These are phyloP conservation scores for Phytopythium delawarense DNA, from an alignment of 352 stramenopile species.

Conservation along the genomic window DNA sequence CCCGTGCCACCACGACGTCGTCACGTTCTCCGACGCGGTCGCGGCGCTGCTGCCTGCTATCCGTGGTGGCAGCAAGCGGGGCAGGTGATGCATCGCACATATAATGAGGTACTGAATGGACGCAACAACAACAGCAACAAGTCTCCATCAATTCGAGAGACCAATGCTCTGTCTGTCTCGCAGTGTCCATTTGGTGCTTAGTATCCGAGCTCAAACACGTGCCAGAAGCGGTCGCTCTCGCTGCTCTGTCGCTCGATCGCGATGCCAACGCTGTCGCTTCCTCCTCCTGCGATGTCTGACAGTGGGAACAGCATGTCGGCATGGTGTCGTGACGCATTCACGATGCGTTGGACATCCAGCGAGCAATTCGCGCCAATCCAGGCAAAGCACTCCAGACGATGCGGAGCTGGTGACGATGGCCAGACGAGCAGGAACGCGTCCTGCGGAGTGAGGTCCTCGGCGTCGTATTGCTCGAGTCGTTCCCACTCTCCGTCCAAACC, in stretches of 20 bases:
- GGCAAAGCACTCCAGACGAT: slow-evolving; percentile 16
- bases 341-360: slow-evolving; percentile 9
- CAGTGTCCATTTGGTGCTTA: slow-evolving; percentile 11
- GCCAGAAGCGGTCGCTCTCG: slow-evolving; percentile 61
- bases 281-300: background rate
- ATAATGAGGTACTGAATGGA: background rate
- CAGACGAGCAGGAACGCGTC: slow-evolving; percentile 32
- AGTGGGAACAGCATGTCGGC: background rate
- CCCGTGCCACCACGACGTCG: slow-evolving; percentile 60
- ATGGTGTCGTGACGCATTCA: slow-evolving; percentile 15
- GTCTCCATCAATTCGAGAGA: background rate
- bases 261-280: background rate
- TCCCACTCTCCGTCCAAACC: slow-evolving; percentile 29
- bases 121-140: background rate
- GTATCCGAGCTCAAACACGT: slow-evolving; percentile 54
- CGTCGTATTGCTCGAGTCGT: slow-evolving; percentile 53
- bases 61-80: slow-evolving; percentile 8
- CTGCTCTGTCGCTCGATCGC: slow-evolving; percentile 21
- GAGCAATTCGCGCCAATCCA: slow-evolving; percentile 33
- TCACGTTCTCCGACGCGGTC: slow-evolving; percentile 71
- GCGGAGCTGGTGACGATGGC: background rate
- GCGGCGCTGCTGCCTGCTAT: slow-evolving; percentile 34
- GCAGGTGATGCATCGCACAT: background rate
- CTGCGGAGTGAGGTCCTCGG: slow-evolving; percentile 38
- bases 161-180: background rate